Evolutionary conservation across 176 grass and related monocot species (phyloP).

Genomic region (Zea mays): Zm-B73-REFERENCE-NAM-5.0 NC_050102.1:41816501-41817000

Average conservation of each 20-base stretch:
- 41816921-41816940: neutral
- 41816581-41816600: neutral
- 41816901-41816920: neutral
- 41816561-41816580: neutral
- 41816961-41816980: neutral
- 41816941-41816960: neutral
- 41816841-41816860: neutral
- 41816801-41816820: conserved; percentile 76
- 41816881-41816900: neutral
- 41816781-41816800: too few species aligned
- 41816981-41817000: neutral
- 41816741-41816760: too few species aligned
- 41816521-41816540: neutral
- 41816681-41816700: too few species aligned
- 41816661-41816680: too few species aligned
- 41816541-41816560: neutral
- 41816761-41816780: too few species aligned
- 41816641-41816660: neutral
- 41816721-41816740: too few species aligned
- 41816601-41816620: neutral
- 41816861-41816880: too few species aligned
- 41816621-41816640: neutral
- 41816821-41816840: neutral
- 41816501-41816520: neutral
- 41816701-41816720: too few species aligned